Conservation (phyloP, 176 grass and related monocot species). For the Oryza coarctata region DNA sequence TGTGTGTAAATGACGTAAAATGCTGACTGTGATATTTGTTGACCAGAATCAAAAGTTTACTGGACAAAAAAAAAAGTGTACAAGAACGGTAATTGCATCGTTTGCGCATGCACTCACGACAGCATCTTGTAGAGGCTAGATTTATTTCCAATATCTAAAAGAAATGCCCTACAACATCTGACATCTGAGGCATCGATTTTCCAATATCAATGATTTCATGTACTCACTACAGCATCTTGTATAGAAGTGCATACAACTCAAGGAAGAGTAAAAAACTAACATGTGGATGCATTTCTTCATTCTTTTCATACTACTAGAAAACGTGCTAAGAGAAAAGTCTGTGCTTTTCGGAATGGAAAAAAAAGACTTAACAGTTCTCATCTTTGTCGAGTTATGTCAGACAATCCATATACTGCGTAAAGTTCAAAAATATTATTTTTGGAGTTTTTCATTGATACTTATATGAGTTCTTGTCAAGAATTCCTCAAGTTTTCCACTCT, state of each 20-base stretch:
- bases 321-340: not conserved
- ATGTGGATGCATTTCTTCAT: not conserved
- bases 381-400: not conserved
- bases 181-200: too few relatives aligned
- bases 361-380: not conserved
- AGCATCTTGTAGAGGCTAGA: not conserved
- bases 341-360: not conserved
- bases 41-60: not conserved
- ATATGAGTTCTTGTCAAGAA: not conserved
- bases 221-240: not conserved
- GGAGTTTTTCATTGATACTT: constrained; percentile 6
- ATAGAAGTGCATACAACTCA: constrained; percentile 5
- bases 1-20: not conserved
- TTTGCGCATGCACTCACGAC: not conserved
- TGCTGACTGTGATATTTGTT: not conserved
- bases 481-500: constrained; percentile 39
- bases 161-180: not conserved
- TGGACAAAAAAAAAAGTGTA: not conserved
- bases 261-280: not conserved
- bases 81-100: not conserved
- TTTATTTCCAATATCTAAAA: too few relatives aligned
- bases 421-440: not conserved
- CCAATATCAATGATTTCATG: too few relatives aligned
- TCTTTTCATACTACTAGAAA: not conserved
- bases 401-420: not conserved